Evolutionary conservation across 345 rosid genomes (phyloP).

Genomic region (Salix koriyanagi): DNA sequence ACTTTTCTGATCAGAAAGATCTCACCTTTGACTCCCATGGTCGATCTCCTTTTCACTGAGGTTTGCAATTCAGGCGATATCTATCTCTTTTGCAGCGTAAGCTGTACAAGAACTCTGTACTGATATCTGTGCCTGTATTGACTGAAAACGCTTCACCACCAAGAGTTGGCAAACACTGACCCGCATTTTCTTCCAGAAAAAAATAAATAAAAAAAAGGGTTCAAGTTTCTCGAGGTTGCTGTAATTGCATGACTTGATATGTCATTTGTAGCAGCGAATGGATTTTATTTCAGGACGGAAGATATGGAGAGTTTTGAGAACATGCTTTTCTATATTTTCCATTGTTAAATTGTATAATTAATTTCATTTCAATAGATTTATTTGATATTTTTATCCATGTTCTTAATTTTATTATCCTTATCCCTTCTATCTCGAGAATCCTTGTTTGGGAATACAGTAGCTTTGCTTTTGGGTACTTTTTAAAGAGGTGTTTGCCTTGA

Average conservation of each 20-base stretch:
- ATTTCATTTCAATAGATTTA: too few relatives aligned
- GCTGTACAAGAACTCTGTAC: slow-evolving; percentile 1
- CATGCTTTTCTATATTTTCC: too few relatives aligned
- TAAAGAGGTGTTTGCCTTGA: too few relatives aligned
- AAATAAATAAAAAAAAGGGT: not conserved
- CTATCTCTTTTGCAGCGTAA: slow-evolving; percentile 16
- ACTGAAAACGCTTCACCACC: not conserved
- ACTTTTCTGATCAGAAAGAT: slow-evolving; percentile 50
- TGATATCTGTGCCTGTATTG: not conserved
- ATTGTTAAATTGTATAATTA: too few relatives aligned
- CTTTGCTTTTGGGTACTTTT: too few relatives aligned
- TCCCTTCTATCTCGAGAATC: too few relatives aligned
- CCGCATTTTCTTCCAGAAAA: not conserved
- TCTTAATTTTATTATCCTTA: too few relatives aligned
- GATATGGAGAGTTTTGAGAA: too few relatives aligned
- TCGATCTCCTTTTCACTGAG: slow-evolving; percentile 13
- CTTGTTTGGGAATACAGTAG: too few relatives aligned
- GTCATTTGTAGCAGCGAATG: not conserved
- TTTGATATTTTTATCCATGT: too few relatives aligned
- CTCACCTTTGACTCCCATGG: slow-evolving; percentile 37
- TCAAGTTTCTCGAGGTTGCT: not conserved
- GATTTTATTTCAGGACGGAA: too few relatives aligned
- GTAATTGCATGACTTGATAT: not conserved
- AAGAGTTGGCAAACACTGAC: not conserved
- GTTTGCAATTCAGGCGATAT: slow-evolving; percentile 26